A percentile compares a stretch with the other conserved stretches of the same genome.
Evolutionary conservation across 441 rosid species (phyloP).

Genomic region (Gossypium gossypioides): DNA sequence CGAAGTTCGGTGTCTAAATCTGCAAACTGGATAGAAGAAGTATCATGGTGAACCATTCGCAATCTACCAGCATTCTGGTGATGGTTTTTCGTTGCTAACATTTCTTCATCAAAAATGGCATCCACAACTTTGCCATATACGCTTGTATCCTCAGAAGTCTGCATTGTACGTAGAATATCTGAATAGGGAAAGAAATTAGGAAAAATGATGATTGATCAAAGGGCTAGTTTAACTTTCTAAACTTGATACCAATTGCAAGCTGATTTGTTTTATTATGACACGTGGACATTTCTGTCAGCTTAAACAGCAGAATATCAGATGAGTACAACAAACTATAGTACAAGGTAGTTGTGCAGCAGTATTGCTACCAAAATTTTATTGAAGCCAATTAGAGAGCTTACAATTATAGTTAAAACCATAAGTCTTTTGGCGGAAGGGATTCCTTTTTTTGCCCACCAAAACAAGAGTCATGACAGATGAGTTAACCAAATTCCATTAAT

Average conservation of each 20-base stretch:
- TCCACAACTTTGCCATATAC: conserved; percentile 75
- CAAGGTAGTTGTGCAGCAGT: not conserved
- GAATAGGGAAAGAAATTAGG: conserved; percentile 25
- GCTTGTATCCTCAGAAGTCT: conserved; percentile 74
- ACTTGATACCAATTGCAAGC: conserved; percentile 2
- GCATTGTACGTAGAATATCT: conserved; percentile 80
- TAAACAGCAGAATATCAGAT: not conserved
- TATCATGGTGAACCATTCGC: conserved; percentile 33
- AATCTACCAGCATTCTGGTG: conserved; percentile 38
- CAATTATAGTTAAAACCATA: not conserved
- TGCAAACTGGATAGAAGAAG: conserved; percentile 42
- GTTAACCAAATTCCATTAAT: not conserved
- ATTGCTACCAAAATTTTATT: not conserved
- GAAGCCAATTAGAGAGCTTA: not conserved
- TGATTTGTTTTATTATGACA: not conserved
- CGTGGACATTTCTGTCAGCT: not conserved
- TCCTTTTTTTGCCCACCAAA: not conserved
- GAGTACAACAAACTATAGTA: not conserved
- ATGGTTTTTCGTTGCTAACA: conserved; percentile 37
- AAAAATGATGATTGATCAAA: conserved; percentile 13
- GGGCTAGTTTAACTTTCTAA: not conserved
- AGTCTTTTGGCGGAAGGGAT: not conserved
- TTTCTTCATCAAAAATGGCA: conserved; percentile 76
- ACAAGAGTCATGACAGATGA: conserved; percentile 2
- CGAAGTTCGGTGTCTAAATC: conserved; percentile 71